Evolutionary conservation across 2,329 filamentous ascomycete species (phyloP).

Genomic region (Pseudopyricularia javanii): DNA sequence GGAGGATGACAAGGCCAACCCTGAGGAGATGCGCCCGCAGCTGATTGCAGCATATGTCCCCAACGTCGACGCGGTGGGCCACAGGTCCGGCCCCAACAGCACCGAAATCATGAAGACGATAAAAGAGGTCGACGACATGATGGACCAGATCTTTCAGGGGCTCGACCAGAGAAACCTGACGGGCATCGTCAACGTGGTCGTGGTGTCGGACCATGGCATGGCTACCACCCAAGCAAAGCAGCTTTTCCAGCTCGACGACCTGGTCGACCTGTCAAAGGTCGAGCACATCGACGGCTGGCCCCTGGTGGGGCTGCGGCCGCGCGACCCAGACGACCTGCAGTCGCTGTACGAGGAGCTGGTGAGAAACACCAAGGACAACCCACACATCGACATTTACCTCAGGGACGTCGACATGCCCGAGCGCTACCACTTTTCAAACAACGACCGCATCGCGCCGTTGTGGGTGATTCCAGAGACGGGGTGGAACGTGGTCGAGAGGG

Average conservation of each 20-base stretch:
- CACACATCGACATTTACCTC: conserved; percentile 77
- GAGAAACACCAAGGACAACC: conserved; percentile 44
- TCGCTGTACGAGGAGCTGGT: conserved; percentile 51
- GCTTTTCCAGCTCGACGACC: conserved; percentile 78
- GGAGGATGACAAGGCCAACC: conserved; percentile 39
- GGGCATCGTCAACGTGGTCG: conserved; percentile 77
- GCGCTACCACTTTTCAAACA: conserved; percentile 81
- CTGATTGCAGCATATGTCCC: conserved; percentile 92
- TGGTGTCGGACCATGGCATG: conserved; percentile 99
- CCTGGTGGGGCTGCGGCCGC: conserved; percentile 75
- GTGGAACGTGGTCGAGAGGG: conserved; percentile 77
- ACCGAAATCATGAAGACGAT: conserved; percentile 80
- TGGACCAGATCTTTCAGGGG: conserved; percentile 63
- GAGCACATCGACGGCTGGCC: conserved; percentile 92
- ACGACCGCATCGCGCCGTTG: conserved; percentile 80
- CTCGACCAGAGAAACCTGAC: conserved; percentile 76
- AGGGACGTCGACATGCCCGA: conserved; percentile 80
- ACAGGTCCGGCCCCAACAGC: conserved; percentile 85
- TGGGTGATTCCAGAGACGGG: conserved; percentile 91
- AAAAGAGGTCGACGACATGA: conserved; percentile 66
- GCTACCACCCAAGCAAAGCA: conserved; percentile 75
- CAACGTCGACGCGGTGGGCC: conserved; percentile 78
- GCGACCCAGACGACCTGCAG: conserved; percentile 52
- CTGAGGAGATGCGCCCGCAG: conserved; percentile 59
- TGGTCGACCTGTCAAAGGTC: conserved; percentile 66